Evolutionary conservation across 495 filamentous ascomycete genomes (phyloP), one percentile per base, ranked within the genome.

Genomic region (Neurospora pannonica): DNA sequence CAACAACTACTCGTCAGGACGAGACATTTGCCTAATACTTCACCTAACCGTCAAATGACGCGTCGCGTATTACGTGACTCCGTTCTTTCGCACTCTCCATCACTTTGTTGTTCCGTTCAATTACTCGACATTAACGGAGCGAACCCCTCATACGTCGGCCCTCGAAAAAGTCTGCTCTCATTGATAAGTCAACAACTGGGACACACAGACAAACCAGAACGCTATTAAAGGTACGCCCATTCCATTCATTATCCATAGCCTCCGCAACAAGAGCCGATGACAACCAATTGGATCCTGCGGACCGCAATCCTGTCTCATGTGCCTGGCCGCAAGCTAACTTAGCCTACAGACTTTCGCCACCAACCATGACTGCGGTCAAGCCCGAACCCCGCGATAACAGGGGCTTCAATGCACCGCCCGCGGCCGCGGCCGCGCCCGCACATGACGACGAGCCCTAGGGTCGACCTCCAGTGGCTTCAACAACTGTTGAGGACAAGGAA

Each of bases 401-500:
- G 54, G 54, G 54, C 54, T 67, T 62, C 24, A 62, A 34, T 34
- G 54, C 54, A 31, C 24, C 28, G 38, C 5, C 31, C 38, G 24
- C 38, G 36, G 4, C 31, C 9, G 39, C 24, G 37, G 7, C 28
- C 42, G 28, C 39, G 31, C 15, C 36, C 13, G 37, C 19, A n/a
- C 39, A 10, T 1, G n/a, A 75, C 8, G 69, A 19, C 43, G 74
- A 72, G 15, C 39, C 39, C 40, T 6, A 46, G 38, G 42, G 9
- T 13, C 37, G 60, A 69, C 19, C 36, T 19, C 21, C 19, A 70
- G 19, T 73, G 77, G 46, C 80, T 83, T 34, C 72, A 78, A 46
- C 48, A 62, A 2, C 76, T 82, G 70, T 78, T 38, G 42, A 72
- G 2, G 13, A 70, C 1, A 72, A 24, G 3, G 24, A 31, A 17